Conservation (phyloP, 2,329 filamentous ascomycete genomes). For the Tolypocladium ophioglossoides region DNA sequence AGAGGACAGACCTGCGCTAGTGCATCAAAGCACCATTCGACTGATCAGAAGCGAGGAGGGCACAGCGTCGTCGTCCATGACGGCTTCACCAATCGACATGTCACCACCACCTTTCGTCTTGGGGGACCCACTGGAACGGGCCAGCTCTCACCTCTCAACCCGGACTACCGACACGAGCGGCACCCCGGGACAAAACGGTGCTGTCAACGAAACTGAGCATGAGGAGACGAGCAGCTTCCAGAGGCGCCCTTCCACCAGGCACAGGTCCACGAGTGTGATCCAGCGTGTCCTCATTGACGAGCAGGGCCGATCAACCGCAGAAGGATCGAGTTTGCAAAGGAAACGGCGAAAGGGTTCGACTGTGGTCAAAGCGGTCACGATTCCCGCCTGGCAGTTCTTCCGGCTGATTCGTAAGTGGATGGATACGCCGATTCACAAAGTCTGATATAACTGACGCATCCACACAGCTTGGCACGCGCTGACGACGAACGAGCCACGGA, state of each 20-base stretch:
- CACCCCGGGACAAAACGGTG: background rate
- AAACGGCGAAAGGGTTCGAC: slow-evolving; percentile 35
- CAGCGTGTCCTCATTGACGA: slow-evolving; percentile 47
- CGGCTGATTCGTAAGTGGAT: slow-evolving; percentile 69
- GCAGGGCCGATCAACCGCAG: slow-evolving; percentile 31
- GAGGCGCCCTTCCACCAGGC: slow-evolving; percentile 20
- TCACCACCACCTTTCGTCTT: slow-evolving; percentile 10
- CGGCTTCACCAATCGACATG: slow-evolving; percentile 20
- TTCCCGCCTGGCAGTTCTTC: slow-evolving; percentile 97
- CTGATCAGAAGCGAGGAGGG: slow-evolving; percentile 22
- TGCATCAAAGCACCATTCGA: slow-evolving; percentile 21
- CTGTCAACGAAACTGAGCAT: background rate
- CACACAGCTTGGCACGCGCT: slow-evolving; percentile 70
- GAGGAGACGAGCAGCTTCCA: slow-evolving; percentile 1
- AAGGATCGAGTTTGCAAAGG: slow-evolving; percentile 29
- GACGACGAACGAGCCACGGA: slow-evolving; percentile 38
- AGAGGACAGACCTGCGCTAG: slow-evolving; percentile 13
- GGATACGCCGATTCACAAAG: slow-evolving; percentile 1
- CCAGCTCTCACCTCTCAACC: background rate
- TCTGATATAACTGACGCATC: background rate
- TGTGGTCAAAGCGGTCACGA: slow-evolving; percentile 71
- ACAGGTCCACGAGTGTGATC: slow-evolving; percentile 49
- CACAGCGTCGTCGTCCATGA: slow-evolving; percentile 20
- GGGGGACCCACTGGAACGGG: background rate
- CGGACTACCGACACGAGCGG: background rate